Evolutionary conservation across 2,329 filamentous ascomycete species (phyloP).

Genomic region (Fusarium sp.): DNA sequence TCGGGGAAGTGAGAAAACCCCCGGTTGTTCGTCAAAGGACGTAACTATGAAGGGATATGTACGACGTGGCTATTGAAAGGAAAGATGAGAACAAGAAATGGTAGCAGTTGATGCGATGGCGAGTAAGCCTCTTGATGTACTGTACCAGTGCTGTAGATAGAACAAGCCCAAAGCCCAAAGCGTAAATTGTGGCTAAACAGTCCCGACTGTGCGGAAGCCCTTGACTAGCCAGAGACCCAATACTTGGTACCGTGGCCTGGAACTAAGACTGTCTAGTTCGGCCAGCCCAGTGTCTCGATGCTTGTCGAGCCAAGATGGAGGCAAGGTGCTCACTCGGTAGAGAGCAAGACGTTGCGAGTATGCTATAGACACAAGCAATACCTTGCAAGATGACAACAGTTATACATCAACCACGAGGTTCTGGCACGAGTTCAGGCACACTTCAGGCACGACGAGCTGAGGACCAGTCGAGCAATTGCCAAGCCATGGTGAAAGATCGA

Average conservation of each 20-base stretch:
- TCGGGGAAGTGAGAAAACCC: neutral
- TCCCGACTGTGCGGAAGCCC: slow-evolving; percentile 7
- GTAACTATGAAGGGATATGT: neutral
- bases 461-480: neutral
- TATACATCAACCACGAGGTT: neutral
- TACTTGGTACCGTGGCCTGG: slow-evolving; percentile 1
- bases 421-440: neutral
- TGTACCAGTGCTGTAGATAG: neutral
- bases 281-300: neutral
- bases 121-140: neutral
- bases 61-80: neutral
- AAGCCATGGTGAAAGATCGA: neutral
- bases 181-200: slow-evolving; percentile 25
- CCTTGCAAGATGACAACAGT: neutral
- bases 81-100: neutral
- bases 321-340: neutral
- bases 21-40: neutral
- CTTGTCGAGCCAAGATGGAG: neutral
- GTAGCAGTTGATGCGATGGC: neutral
- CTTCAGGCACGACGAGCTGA: neutral
- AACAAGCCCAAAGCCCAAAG: slow-evolving; percentile 12
- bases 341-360: neutral
- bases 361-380: neutral
- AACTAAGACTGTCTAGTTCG: neutral
- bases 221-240: neutral